These are phyloP conservation scores for Oleoguttula mirabilis DNA, from an alignment of 495 filamentous ascomycete species.

Conservation along the genomic window DNA sequence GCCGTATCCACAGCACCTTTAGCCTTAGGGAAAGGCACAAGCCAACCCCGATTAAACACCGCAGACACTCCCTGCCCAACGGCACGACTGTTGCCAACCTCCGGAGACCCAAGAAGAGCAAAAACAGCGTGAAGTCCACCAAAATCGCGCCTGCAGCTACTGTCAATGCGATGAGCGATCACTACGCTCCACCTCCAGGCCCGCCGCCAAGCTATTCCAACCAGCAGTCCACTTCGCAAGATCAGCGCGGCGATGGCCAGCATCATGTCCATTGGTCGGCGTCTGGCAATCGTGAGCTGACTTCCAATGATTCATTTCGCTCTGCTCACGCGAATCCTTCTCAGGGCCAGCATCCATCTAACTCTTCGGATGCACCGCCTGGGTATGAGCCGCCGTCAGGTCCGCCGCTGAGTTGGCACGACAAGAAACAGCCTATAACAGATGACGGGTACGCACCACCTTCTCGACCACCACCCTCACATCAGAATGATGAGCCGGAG, in stretches of 20 bases:
- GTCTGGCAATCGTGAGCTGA: slow-evolving; percentile 5
- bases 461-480: slow-evolving; percentile 21
- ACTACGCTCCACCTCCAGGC: slow-evolving; percentile 18
- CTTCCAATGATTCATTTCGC: slow-evolving; percentile 9
- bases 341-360: slow-evolving; percentile 14
- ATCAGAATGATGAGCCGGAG: slow-evolving; percentile 16
- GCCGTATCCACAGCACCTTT: slow-evolving; percentile 9
- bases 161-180: neutral
- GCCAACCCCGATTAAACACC: neutral
- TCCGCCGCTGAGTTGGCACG: slow-evolving; percentile 11
- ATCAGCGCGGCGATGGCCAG: neutral
- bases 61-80: slow-evolving; percentile 9
- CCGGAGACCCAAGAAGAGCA: neutral
- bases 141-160: neutral
- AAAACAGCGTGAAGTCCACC: slow-evolving; percentile 1
- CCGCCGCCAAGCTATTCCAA: slow-evolving; percentile 31
- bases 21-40: neutral
- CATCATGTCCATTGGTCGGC: slow-evolving; percentile 7
- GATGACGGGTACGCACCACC: slow-evolving; percentile 18
- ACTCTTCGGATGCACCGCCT: slow-evolving; percentile 2
- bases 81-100: neutral
- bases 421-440: neutral
- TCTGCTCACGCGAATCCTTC: slow-evolving; percentile 5
- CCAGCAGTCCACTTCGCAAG: neutral
- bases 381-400: slow-evolving; percentile 21